Evolutionary conservation across 192 early-diverging fungal genomes (phyloP).

Genomic region (Coemansia sp.): DNA sequence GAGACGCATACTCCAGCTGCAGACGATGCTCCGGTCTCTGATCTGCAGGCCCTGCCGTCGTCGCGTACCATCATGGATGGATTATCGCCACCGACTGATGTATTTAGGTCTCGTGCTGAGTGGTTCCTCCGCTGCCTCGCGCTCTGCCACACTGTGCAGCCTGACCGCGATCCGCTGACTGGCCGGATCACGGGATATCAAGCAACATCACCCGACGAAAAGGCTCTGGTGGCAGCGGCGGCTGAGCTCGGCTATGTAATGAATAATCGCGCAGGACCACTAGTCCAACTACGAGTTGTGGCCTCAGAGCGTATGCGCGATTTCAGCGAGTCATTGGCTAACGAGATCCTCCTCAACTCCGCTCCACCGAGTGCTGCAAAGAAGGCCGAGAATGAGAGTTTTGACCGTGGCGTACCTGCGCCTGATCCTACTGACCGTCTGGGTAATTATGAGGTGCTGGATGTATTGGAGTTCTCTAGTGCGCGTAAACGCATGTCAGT

Average conservation of each 20-base stretch:
- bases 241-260: conserved; percentile 72
- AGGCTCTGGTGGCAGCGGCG: conserved; percentile 77
- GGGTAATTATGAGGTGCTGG: conserved; percentile 61
- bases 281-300: conserved; percentile 53
- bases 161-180: conserved; percentile 63
- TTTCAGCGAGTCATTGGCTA: conserved; percentile 21
- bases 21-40: conserved; percentile 45
- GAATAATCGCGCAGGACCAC: conserved; percentile 56
- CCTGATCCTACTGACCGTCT: conserved; percentile 39
- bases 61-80: conserved; percentile 33
- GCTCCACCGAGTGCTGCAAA: background rate
- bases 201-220: conserved; percentile 82
- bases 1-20: conserved; percentile 24
- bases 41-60: conserved; percentile 37
- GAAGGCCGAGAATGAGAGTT: conserved; percentile 44
- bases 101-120: conserved; percentile 48
- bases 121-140: conserved; percentile 76
- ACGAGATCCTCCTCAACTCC: background rate
- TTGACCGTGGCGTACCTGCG: conserved; percentile 52
- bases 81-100: conserved; percentile 30
- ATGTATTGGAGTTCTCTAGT: conserved; percentile 81
- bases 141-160: conserved; percentile 80
- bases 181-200: conserved; percentile 70
- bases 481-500: conserved; percentile 90
- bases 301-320: conserved; percentile 49